These are phyloP conservation scores for Prunus armeniaca DNA, from an alignment of 306 rosid species.

Conservation along the genomic window DNA sequence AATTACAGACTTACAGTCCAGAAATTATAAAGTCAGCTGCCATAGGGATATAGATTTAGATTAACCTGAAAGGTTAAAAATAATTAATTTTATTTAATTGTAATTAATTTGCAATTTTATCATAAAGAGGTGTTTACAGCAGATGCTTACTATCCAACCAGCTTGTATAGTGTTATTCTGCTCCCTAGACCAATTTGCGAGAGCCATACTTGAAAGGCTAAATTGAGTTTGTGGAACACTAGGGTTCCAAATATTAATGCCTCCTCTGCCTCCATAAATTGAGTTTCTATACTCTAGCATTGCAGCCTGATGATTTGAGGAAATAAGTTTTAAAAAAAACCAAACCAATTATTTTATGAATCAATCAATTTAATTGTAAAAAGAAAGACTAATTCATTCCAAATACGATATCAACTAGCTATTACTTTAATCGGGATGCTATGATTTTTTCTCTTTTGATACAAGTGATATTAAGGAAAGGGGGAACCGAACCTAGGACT, in stretches of 20 bases:
- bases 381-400: too few relatives aligned
- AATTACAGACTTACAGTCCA: constrained; percentile 23
- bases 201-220: constrained; percentile 12
- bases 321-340: background rate
- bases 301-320: constrained; percentile 9
- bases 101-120: background rate
- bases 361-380: background rate
- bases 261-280: constrained; percentile 11
- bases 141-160: constrained; percentile 21
- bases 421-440: background rate
- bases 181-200: constrained; percentile 5
- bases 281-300: background rate
- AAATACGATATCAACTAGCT: background rate
- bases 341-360: background rate
- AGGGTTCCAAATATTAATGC: constrained; percentile 21
- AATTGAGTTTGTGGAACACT: constrained; percentile 11
- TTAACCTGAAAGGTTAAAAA: constrained; percentile 5
- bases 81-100: too few relatives aligned
- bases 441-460: too few relatives aligned
- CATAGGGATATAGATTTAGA: background rate
- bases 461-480: too few relatives aligned
- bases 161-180: constrained; percentile 9
- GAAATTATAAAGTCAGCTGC: constrained; percentile 16
- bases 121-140: background rate
- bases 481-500: too few relatives aligned